Evolutionary conservation across 169 alveolate species (phyloP).

Genomic region (Plasmodium sp.): DNA sequence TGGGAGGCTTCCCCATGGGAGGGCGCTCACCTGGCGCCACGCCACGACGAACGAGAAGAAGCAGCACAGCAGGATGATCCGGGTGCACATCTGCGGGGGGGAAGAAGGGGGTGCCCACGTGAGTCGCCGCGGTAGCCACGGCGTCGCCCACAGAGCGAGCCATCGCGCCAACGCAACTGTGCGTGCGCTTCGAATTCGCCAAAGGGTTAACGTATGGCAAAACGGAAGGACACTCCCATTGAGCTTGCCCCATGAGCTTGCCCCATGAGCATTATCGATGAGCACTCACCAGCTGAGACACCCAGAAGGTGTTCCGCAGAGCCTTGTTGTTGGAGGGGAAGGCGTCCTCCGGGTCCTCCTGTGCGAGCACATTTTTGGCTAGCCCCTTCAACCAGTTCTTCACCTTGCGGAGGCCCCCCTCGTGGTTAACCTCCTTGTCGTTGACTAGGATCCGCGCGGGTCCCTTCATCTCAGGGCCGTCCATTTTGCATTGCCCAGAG

Average conservation of each 20-base stretch:
- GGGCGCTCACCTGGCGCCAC: slow-evolving; percentile 31
- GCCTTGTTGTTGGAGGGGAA: slow-evolving; percentile 11
- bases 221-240: too few relatives aligned
- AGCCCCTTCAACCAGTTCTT: background rate
- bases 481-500: slow-evolving; percentile 3
- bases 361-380: background rate
- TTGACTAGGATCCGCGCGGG: slow-evolving; percentile 17
- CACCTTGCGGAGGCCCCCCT: background rate
- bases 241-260: too few relatives aligned
- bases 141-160: too few relatives aligned
- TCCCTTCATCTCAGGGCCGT: background rate
- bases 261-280: too few relatives aligned
- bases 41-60: slow-evolving; percentile 44
- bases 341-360: background rate
- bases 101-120: background rate
- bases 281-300: slow-evolving; percentile 19
- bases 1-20: background rate
- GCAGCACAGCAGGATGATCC: slow-evolving; percentile 22
- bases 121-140: background rate
- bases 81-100: slow-evolving; percentile 6
- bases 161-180: background rate
- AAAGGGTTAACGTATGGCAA: too few relatives aligned
- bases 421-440: slow-evolving; percentile 23
- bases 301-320: slow-evolving; percentile 34
- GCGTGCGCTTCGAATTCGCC: too few relatives aligned